Evolutionary conservation across 257 asterid species (phyloP).

Genomic region (Ballota nigra): DNA sequence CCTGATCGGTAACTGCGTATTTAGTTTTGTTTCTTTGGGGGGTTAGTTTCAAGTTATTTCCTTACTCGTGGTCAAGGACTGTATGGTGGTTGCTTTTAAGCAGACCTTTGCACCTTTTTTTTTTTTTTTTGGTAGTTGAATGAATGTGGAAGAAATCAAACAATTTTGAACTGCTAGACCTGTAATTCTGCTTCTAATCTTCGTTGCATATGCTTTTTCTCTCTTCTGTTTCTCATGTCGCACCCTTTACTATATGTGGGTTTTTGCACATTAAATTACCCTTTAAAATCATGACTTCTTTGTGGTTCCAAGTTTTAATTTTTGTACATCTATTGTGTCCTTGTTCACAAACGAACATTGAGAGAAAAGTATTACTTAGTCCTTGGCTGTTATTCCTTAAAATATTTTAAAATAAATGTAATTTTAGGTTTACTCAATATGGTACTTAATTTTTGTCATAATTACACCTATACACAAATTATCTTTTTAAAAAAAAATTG

Average conservation of each 20-base stretch:
- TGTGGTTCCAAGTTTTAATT: too few relatives aligned
- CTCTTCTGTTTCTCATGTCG: background rate
- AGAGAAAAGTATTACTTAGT: too few relatives aligned
- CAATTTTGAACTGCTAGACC: constrained; percentile 21
- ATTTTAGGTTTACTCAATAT: too few relatives aligned
- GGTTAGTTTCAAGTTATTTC: constrained; percentile 19
- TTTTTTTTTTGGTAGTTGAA: constrained; percentile 23
- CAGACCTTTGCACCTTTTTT: constrained; percentile 21
- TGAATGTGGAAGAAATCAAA: background rate
- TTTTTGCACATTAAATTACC: background rate
- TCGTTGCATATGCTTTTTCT: background rate
- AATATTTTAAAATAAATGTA: too few relatives aligned
- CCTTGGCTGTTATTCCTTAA: too few relatives aligned
- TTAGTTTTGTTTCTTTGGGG: background rate
- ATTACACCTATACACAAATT: too few relatives aligned
- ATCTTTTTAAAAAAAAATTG: too few relatives aligned
- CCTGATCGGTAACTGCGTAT: constrained; percentile 29
- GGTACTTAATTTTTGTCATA: too few relatives aligned
- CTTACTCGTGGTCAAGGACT: constrained; percentile 2
- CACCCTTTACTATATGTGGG: background rate
- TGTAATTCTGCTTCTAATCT: background rate
- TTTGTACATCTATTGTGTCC: too few relatives aligned
- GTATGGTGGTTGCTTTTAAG: constrained; percentile 17
- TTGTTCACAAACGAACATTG: too few relatives aligned
- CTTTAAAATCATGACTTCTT: too few relatives aligned